Evolutionary conservation across 306 rosid species (phyloP).

Genomic region (Boehmeria nivea): DNA sequence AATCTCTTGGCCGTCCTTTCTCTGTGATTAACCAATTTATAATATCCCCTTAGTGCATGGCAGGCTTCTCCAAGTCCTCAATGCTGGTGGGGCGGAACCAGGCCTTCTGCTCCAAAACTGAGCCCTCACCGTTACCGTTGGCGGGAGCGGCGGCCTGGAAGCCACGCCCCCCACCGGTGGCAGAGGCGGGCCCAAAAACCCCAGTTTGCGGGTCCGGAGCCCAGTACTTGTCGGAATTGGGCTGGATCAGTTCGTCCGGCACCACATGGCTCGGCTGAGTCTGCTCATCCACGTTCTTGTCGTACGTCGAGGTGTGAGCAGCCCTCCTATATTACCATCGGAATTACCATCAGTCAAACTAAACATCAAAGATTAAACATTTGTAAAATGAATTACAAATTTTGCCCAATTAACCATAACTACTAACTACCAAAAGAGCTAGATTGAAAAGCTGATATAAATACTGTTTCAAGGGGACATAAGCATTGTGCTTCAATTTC

Average conservation of each 20-base stretch:
- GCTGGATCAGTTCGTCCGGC: slow-evolving; percentile 63
- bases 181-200: slow-evolving; percentile 69
- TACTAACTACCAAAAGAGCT: too few relatives aligned
- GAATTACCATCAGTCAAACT: too few relatives aligned
- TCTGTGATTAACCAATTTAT: neutral
- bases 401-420: too few relatives aligned
- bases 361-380: too few relatives aligned
- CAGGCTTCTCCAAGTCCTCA: slow-evolving; percentile 95
- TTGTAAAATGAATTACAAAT: too few relatives aligned
- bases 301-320: slow-evolving; percentile 55
- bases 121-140: slow-evolving; percentile 10
- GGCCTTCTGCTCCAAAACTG: slow-evolving; percentile 76
- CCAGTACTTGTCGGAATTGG: slow-evolving; percentile 65
- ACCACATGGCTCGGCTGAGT: slow-evolving; percentile 31
- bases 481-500: too few relatives aligned
- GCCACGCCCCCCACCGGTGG: slow-evolving; percentile 14
- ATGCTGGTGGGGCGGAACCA: slow-evolving; percentile 86
- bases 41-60: slow-evolving; percentile 9
- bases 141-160: slow-evolving; percentile 17
- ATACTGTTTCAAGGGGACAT: too few relatives aligned
- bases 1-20: neutral
- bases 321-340: slow-evolving; percentile 47
- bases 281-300: slow-evolving; percentile 77
- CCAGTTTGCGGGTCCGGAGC: slow-evolving; percentile 89
- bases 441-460: too few relatives aligned